Evolutionary conservation across 2,329 filamentous ascomycete species (phyloP).

Genomic region (Teratosphaeriaceae sp.): DNA sequence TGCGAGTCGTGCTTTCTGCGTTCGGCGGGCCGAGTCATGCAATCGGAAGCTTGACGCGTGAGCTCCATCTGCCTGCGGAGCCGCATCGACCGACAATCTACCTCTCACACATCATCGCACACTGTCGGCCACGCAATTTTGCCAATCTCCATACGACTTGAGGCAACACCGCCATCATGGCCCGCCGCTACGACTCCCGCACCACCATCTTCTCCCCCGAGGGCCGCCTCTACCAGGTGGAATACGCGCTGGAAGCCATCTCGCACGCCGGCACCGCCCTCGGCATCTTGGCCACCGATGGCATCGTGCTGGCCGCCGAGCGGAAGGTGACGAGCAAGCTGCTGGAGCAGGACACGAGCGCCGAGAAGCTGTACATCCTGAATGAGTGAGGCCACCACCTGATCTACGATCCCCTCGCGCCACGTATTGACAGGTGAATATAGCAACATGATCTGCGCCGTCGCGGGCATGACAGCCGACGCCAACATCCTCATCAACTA

Average conservation of each 20-base stretch:
- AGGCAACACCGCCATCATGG: no score
- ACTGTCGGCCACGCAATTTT: no score
- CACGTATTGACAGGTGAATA: constrained; percentile 2
- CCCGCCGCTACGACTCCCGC: constrained; percentile 30
- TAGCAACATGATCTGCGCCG: constrained; percentile 99
- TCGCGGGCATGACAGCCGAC: constrained; percentile 98
- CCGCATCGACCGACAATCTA: neutral
- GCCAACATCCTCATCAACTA: constrained; percentile 99
- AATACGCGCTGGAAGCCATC: constrained; percentile 98
- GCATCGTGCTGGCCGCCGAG: constrained; percentile 95
- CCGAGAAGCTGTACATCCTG: constrained; percentile 98
- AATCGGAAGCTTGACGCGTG: constrained; percentile 7
- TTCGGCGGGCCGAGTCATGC: neutral
- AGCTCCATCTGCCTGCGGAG: constrained; percentile 1
- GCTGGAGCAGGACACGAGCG: constrained; percentile 97
- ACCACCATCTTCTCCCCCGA: constrained; percentile 99
- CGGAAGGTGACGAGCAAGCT: constrained; percentile 99
- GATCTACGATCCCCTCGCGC: constrained; percentile 6
- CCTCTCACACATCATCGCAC: no score
- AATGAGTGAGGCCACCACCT: constrained; percentile 70
- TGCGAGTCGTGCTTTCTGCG: neutral
- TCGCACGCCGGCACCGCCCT: constrained; percentile 96
- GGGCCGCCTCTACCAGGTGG: constrained; percentile 96
- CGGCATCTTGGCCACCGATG: constrained; percentile 94
- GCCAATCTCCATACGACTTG: no score